Evolutionary conservation across 805 yeast genomes (phyloP), one percentile per base, ranked within the genome.

Genomic region (Cyberlindnera maclurae): DNA sequence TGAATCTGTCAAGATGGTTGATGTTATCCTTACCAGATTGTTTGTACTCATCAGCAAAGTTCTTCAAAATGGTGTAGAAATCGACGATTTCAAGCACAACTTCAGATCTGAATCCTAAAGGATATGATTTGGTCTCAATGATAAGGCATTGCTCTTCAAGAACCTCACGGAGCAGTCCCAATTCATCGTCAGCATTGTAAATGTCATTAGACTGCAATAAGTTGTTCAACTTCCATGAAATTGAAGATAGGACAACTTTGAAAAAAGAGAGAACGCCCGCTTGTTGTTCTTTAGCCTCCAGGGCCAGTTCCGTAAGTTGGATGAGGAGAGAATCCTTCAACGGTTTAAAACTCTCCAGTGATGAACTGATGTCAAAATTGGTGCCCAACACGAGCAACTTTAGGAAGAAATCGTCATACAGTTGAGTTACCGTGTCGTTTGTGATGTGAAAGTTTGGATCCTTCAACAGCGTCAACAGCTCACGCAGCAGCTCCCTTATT

Each of bases 21-120:
- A 59, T 32, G 30, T 49, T 57, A 6, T 47, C 34, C 33, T 56
- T 57, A 40, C 63, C 65, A 34, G 66, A 65, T 18, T 42, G 47
- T 17, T 63, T 55, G 40, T 71, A 65, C 27, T 59, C 58, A 17
- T 42, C 46, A 38, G 62, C 62, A 13, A 55, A 47, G 18, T 62
- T 62, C 34, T 49, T 49, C 28, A 52, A 41, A 15, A 50, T 34
- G 2, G 45, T 45, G 22, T 57, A 43, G 7, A 53, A 40, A 27
- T 51, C 57, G 24, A 62, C 41, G 12, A 57, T 42, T n/a, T 47
- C 41, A 15, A 51, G 20, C 1, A 59, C 44, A 28, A 52, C 36
- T 8, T 46, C 38, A 3, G 52, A 38, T 26, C 55, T 57, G 11
- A 58, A 38, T 7, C 37, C 24, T 3, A 40, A 27, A n/a, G 44